Percentiles rank a stretch among this genome's conserved stretches.
These are phyloP conservation scores for Lichtheimia hyalospora DNA, from an alignment of 371 early-diverging fungal species.

Conservation along the genomic window DNA sequence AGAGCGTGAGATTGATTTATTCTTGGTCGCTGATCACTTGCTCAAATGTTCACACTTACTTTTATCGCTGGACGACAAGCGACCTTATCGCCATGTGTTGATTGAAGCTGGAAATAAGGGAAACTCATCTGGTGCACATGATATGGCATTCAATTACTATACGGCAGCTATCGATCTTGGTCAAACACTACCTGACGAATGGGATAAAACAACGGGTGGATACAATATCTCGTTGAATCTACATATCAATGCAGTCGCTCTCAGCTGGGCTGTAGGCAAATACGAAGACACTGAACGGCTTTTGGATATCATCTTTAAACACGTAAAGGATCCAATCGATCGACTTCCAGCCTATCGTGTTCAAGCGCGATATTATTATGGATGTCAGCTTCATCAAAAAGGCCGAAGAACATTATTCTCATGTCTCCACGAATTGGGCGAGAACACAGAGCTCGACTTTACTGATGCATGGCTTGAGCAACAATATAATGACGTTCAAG, in stretches of 20 bases:
- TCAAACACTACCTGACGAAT: slow-evolving; percentile 2
- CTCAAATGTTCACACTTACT: slow-evolving; percentile 32
- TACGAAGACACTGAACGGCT: slow-evolving; percentile 29
- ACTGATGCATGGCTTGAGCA: slow-evolving; percentile 18
- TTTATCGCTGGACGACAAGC: slow-evolving; percentile 16
- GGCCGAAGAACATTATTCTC: slow-evolving; percentile 20
- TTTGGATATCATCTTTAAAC: slow-evolving; percentile 26
- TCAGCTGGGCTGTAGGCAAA: slow-evolving; percentile 45
- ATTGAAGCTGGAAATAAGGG: slow-evolving; percentile 37
- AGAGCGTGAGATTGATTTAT: slow-evolving; percentile 27
- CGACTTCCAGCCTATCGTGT: slow-evolving; percentile 37
- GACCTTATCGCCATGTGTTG: slow-evolving; percentile 23
- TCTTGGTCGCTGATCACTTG: slow-evolving; percentile 42
- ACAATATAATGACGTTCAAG: slow-evolving; percentile 12
- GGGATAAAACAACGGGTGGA: slow-evolving; percentile 14
- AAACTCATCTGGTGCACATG: slow-evolving; percentile 41
- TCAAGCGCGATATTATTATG: slow-evolving; percentile 35
- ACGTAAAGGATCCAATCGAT: slow-evolving; percentile 31
- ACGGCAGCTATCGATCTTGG: slow-evolving; percentile 31
- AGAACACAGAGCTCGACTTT: slow-evolving; percentile 8
- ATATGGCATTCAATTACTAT: slow-evolving; percentile 35
- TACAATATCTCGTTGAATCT: slow-evolving; percentile 27
- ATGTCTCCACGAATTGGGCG: slow-evolving; percentile 35
- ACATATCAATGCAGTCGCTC: slow-evolving; percentile 29
- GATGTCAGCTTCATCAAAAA: slow-evolving; percentile 33